Conservation (phyloP, 257 asterid species). For the Anisodus acutangulus region DNA sequence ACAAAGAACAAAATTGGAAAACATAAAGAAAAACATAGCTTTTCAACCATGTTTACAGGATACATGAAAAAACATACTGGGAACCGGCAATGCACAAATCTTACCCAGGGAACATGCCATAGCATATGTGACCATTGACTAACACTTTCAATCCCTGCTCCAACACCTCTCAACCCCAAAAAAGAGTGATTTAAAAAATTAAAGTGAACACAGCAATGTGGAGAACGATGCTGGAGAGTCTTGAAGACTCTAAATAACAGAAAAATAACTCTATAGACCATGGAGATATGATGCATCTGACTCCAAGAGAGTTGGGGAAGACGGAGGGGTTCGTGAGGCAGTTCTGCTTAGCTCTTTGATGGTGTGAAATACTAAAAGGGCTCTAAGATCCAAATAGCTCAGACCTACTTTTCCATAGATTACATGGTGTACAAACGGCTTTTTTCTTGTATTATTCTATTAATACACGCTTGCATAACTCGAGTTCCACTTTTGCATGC, state of each 20-base stretch:
- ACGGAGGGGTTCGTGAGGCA: neutral
- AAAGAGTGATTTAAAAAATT: neutral
- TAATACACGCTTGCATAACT: neutral
- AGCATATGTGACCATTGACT: neutral
- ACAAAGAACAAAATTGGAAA: neutral
- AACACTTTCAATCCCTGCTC: neutral
- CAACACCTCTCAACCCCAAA: neutral
- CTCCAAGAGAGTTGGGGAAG: neutral
- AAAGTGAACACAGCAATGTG: neutral
- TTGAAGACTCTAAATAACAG: neutral
- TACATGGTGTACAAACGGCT: neutral
- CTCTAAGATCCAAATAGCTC: neutral
- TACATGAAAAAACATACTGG: neutral
- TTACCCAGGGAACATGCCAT: neutral
- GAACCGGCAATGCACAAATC: neutral
- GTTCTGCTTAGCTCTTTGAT: neutral
- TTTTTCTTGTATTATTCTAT: conserved; percentile 2
- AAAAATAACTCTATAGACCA: neutral
- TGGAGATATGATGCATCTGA: neutral
- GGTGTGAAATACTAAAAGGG: neutral
- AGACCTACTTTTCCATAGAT: conserved; percentile 10
- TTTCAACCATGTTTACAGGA: conserved; percentile 4
- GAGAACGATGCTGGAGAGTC: neutral
- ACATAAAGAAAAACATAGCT: neutral
- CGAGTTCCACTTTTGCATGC: neutral